These are phyloP conservation scores for Teunomyces lycoperdinae DNA, from an alignment of 805 yeast genomes.

Conservation along the genomic window DNA sequence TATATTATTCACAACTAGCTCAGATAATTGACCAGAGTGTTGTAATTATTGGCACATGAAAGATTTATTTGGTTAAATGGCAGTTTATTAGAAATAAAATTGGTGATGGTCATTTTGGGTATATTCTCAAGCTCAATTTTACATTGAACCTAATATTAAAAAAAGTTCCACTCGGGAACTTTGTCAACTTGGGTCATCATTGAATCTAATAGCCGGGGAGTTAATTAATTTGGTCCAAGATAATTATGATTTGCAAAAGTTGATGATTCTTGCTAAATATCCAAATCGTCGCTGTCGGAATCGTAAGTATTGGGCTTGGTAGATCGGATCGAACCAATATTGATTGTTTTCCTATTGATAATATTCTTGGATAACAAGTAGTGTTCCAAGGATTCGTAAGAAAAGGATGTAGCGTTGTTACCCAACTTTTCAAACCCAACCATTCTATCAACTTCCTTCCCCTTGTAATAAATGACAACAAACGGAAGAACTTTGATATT, in stretches of 20 bases:
- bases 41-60: no score
- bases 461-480: conserved; percentile 57
- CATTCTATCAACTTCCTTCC: conserved; percentile 56
- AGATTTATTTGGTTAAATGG: no score
- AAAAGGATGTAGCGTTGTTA: conserved; percentile 43
- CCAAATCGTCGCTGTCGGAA: conserved; percentile 36
- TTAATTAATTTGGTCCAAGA: not conserved
- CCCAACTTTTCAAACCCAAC: conserved; percentile 70
- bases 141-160: no score
- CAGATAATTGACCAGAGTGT: no score
- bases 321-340: conserved; percentile 18
- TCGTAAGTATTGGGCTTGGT: conserved; percentile 9
- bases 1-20: no score
- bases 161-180: no score
- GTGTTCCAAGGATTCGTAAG: conserved; percentile 47
- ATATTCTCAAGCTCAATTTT: no score
- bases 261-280: not conserved
- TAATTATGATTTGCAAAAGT: not conserved
- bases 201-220: no score
- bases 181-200: no score
- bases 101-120: no score
- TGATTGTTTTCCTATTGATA: conserved; percentile 31
- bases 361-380: conserved; percentile 20
- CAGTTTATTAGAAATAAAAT: no score
- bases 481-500: conserved; percentile 69